Conservation (phyloP, 257 asterid species). For the Ilex aquifolium region DNA sequence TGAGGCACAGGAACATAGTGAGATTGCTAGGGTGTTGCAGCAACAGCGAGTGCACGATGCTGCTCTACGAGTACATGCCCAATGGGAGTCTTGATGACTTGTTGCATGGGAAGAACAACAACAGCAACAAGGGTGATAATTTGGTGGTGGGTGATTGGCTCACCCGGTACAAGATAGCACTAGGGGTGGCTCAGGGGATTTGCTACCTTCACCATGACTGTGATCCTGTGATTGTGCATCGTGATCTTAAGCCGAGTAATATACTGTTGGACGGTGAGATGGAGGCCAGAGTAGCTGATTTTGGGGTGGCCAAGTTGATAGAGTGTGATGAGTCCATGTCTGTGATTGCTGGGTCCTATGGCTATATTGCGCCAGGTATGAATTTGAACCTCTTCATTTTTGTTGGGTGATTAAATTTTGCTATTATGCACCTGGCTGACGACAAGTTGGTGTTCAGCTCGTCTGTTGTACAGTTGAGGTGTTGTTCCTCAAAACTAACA, state of each 20-base stretch:
- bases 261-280: slow-evolving; percentile 59
- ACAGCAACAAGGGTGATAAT: slow-evolving; percentile 31
- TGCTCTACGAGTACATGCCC: slow-evolving; percentile 88
- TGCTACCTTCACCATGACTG: slow-evolving; percentile 92
- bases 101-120: slow-evolving; percentile 50
- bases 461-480: too few species aligned
- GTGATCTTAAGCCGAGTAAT: slow-evolving; percentile 70
- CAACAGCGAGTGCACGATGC: slow-evolving; percentile 57
- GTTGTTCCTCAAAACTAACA: too few species aligned
- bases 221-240: slow-evolving; percentile 70
- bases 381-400: background rate
- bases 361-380: slow-evolving; percentile 93
- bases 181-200: slow-evolving; percentile 88
- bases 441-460: too few species aligned
- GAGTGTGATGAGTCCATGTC: slow-evolving; percentile 74
- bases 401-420: slow-evolving; percentile 4
- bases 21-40: slow-evolving; percentile 68
- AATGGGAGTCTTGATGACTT: slow-evolving; percentile 78
- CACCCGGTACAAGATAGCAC: slow-evolving; percentile 56
- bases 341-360: slow-evolving; percentile 82
- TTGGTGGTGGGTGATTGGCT: slow-evolving; percentile 63
- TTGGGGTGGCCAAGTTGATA: slow-evolving; percentile 77
- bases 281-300: slow-evolving; percentile 88
- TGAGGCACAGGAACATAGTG: slow-evolving; percentile 81
- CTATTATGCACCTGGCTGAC: background rate